Conservation (phyloP, 371 early-diverging fungal species). For the Catenaria anguillulae region DNA sequence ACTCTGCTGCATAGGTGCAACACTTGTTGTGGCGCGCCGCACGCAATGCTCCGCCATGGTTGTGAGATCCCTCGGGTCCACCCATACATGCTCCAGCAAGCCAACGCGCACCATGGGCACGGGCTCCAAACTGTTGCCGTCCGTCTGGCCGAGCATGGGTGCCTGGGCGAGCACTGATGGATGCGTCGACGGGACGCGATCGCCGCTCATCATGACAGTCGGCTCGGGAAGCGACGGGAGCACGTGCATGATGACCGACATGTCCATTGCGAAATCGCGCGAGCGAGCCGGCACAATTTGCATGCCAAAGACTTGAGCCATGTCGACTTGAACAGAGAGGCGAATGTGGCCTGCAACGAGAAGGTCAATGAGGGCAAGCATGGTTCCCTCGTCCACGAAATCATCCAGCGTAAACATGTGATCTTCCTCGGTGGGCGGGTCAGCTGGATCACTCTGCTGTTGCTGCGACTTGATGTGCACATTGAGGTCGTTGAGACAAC, state of each 20-base stretch:
- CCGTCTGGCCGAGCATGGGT: neutral
- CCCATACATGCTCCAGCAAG: neutral
- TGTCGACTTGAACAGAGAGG: neutral
- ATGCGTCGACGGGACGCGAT: neutral
- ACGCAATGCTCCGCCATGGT: neutral
- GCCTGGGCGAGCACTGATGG: neutral
- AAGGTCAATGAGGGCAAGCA: neutral
- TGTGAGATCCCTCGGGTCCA: neutral
- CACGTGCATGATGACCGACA: neutral
- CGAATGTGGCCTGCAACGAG: neutral
- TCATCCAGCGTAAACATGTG: neutral
- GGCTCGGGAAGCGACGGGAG: neutral
- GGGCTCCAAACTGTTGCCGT: neutral
- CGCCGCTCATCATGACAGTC: neutral
- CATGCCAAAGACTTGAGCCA: neutral
- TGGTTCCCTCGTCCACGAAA: neutral
- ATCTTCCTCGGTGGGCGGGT: neutral
- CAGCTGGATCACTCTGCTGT: neutral
- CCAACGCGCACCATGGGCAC: neutral
- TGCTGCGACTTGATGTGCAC: no score
- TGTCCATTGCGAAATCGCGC: neutral
- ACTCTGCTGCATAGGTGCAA: no score
- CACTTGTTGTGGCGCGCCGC: neutral
- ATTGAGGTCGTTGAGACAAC: neutral
- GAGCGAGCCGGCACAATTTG: neutral